Conservation (phyloP, 495 filamentous ascomycete genomes). For the Aspergillus homomorphus region DNA sequence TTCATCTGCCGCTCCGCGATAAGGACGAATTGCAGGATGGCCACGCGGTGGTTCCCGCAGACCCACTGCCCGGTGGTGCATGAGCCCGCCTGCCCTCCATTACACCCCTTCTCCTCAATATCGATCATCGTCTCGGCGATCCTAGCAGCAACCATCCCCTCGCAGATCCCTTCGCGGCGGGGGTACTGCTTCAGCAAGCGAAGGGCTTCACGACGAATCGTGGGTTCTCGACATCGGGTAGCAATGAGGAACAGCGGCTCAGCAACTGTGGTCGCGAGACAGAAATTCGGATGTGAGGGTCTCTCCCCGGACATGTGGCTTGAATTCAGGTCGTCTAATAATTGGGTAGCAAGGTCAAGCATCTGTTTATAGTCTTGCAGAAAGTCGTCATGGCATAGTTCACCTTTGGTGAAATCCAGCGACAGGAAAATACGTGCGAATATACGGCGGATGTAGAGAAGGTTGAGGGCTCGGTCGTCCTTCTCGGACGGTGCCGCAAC, state of each 20-base stretch:
- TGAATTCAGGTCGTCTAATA: not conserved
- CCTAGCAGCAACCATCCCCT: not conserved
- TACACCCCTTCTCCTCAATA: not conserved
- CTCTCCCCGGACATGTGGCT: not conserved
- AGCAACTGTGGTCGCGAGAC: not conserved
- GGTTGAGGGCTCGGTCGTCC: not conserved
- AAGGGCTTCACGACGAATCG: not conserved
- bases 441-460: not conserved
- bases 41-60: not conserved
- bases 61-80: not conserved
- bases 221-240: not conserved
- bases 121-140: not conserved
- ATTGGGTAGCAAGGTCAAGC: not conserved
- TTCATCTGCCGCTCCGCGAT: not conserved
- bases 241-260: slow-evolving; percentile 2
- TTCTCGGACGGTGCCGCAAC: not conserved
- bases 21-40: not conserved
- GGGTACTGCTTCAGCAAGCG: not conserved
- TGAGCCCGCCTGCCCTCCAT: not conserved
- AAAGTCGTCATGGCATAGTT: not conserved
- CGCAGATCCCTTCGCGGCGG: slow-evolving; percentile 1
- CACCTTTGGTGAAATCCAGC: not conserved
- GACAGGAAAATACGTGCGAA: not conserved
- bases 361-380: not conserved
- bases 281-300: not conserved